These are phyloP conservation scores for Odontarrhena argentea DNA, from an alignment of 345 rosid genomes.

Conservation along the genomic window DNA sequence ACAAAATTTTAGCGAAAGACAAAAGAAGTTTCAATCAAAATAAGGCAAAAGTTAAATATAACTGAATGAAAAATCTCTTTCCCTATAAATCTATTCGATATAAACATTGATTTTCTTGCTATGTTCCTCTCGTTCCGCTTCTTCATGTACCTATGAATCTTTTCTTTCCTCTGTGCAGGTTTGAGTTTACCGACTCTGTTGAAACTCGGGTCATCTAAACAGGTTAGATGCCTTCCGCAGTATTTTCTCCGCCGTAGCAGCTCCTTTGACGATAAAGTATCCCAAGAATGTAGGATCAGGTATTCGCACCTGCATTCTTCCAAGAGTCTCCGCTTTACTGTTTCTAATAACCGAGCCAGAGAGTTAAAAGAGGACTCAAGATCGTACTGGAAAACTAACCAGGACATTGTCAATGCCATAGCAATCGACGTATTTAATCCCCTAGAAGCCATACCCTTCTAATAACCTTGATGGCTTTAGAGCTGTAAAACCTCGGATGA, in stretches of 20 bases:
- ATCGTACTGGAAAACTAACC: constrained; percentile 48
- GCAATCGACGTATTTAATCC: constrained; percentile 90
- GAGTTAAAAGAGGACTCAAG: constrained; percentile 4
- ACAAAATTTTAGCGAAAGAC: too few species aligned
- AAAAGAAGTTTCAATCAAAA: too few species aligned
- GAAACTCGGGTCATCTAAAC: too few species aligned
- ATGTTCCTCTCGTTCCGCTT: too few species aligned
- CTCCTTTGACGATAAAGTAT: constrained; percentile 90
- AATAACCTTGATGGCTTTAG: constrained; percentile 74
- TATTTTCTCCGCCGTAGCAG: constrained; percentile 91
- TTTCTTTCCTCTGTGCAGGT: too few species aligned
- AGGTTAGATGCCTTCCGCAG: constrained; percentile 72
- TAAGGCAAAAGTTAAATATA: too few species aligned
- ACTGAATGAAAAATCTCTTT: too few species aligned
- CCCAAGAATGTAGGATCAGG: constrained; percentile 98
- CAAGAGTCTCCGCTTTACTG: constrained; percentile 22
- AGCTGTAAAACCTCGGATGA: constrained; percentile 51
- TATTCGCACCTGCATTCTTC: constrained; percentile 80
- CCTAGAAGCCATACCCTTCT: constrained; percentile 84
- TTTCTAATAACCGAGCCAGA: neutral
- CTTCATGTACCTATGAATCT: too few species aligned
- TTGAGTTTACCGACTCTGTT: too few species aligned
- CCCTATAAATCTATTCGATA: too few species aligned
- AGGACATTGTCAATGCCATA: constrained; percentile 96
- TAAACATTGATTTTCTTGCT: too few species aligned